phyloP scores from a whole-genome alignment of 768 basidiomycete species.

The Tylopilus sp. region DNA sequence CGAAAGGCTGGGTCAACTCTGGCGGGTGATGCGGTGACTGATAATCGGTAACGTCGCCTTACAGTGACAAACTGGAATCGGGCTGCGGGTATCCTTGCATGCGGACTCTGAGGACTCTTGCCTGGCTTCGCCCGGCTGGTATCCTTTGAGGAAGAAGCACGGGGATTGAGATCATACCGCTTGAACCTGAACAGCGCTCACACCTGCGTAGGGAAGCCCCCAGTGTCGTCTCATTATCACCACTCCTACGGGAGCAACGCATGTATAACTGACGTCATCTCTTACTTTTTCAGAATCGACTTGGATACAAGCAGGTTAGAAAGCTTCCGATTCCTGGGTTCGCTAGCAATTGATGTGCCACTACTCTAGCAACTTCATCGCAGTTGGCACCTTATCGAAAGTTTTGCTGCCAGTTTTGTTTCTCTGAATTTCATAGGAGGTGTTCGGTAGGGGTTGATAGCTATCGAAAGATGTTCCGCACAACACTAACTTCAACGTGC shows the following conservation, averaged over 20 bases:
- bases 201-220: constrained; percentile 98
- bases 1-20: constrained; percentile 28
- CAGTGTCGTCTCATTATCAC: constrained; percentile 54
- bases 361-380: constrained; percentile 74
- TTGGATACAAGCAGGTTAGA: constrained; percentile 78
- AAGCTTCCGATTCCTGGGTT: neutral
- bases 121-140: constrained; percentile 8
- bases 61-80: constrained; percentile 64
- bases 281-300: constrained; percentile 48
- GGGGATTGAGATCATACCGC: constrained; percentile 96
- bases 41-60: constrained; percentile 71
- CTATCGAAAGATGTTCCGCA: constrained; percentile 3
- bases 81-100: constrained; percentile 86
- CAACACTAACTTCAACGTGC: neutral
- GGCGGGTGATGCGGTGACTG: constrained; percentile 31
- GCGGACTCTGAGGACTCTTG: constrained; percentile 22
- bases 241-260: constrained; percentile 38
- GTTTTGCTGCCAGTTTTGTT: constrained; percentile 84
- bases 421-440: constrained; percentile 90
- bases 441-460: constrained; percentile 51
- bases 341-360: no score
- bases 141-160: constrained; percentile 29
- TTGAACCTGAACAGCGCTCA: constrained; percentile 97
- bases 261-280: constrained; percentile 46
- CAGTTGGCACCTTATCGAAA: constrained; percentile 79